Conservation (phyloP, 2,329 filamentous ascomycete genomes). For the Aspergillus versicolor region DNA sequence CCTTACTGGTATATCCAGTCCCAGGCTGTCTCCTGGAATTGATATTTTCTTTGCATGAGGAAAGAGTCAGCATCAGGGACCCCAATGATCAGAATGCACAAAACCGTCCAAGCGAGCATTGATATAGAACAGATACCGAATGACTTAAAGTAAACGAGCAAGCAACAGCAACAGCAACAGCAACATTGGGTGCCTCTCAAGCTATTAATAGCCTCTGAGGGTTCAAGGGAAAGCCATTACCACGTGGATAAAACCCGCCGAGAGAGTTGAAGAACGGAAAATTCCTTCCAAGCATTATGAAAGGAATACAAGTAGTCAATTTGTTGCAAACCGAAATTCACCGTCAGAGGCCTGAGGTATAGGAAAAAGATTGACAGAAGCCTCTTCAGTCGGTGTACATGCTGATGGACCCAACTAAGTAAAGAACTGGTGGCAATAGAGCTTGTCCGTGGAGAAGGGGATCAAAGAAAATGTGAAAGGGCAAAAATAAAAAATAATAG, state of each 20-base stretch:
- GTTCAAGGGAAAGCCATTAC: slow-evolving; percentile 33
- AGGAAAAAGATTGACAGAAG: not conserved
- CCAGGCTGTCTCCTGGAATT: slow-evolving; percentile 45
- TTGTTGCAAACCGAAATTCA: slow-evolving; percentile 8
- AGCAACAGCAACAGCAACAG: slow-evolving; percentile 20
- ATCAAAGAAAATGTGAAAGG: slow-evolving; percentile 13
- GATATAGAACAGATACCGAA: not conserved
- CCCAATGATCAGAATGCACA: not conserved
- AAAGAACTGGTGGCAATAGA: slow-evolving; percentile 14
- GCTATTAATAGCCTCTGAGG: slow-evolving; percentile 9
- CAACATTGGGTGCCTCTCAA: slow-evolving; percentile 18
- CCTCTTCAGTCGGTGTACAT: slow-evolving; percentile 13
- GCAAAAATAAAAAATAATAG: slow-evolving; percentile 11
- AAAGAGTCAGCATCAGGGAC: slow-evolving; percentile 25
- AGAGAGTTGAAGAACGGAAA: slow-evolving; percentile 38
- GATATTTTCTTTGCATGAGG: slow-evolving; percentile 30
- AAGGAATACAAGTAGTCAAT: slow-evolving; percentile 17
- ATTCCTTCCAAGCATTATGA: slow-evolving; percentile 41
- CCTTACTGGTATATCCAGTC: slow-evolving; percentile 65
- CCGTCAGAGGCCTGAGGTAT: slow-evolving; percentile 3
- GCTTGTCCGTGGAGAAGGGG: not conserved
- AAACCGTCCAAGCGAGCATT: not conserved
- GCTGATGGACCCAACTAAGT: slow-evolving; percentile 9
- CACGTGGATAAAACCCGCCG: slow-evolving; percentile 42
- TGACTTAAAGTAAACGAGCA: not conserved